These are phyloP conservation scores for Effrenium voratum DNA, from an alignment of 73 alveolate genomes.

Conservation along the genomic window DNA sequence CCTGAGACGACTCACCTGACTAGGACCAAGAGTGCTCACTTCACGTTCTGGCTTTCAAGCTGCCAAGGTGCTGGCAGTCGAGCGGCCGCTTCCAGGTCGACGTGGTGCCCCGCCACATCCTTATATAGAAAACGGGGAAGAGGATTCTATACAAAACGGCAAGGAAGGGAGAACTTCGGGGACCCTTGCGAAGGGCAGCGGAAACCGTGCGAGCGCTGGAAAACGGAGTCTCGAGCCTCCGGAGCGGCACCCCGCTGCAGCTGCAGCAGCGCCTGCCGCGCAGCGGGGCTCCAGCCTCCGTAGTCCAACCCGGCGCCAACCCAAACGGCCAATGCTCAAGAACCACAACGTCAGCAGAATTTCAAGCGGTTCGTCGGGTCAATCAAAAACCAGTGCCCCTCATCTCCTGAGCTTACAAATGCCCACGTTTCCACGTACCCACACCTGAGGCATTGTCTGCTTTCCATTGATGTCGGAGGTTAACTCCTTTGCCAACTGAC, in stretches of 20 bases:
- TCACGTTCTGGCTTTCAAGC: too few species aligned
- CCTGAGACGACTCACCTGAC: neutral
- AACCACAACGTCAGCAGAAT: neutral
- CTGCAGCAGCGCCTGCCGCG: slow-evolving; percentile 1
- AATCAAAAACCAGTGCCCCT: too few species aligned
- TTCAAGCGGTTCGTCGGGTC: too few species aligned
- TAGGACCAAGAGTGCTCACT: too few species aligned
- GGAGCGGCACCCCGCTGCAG: slow-evolving; percentile 45
- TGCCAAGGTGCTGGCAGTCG: slow-evolving; percentile 52
- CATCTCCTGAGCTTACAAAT: too few species aligned
- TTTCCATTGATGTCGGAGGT: too few species aligned
- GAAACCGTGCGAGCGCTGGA: neutral
- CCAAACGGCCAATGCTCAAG: neutral
- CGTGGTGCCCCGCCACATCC: slow-evolving; percentile 59
- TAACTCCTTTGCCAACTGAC: too few species aligned
- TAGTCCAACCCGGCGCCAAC: neutral
- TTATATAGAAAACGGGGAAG: neutral
- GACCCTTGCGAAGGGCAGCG: neutral
- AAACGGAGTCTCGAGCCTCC: neutral
- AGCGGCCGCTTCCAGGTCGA: slow-evolving; percentile 37
- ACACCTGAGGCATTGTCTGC: too few species aligned
- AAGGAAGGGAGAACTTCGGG: neutral
- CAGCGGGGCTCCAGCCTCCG: slow-evolving; percentile 59
- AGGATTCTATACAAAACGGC: neutral
- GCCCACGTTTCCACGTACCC: too few species aligned